Evolutionary conservation across 306 rosid species (phyloP).

Genomic region (Gynostemma pentaphyllum): DNA sequence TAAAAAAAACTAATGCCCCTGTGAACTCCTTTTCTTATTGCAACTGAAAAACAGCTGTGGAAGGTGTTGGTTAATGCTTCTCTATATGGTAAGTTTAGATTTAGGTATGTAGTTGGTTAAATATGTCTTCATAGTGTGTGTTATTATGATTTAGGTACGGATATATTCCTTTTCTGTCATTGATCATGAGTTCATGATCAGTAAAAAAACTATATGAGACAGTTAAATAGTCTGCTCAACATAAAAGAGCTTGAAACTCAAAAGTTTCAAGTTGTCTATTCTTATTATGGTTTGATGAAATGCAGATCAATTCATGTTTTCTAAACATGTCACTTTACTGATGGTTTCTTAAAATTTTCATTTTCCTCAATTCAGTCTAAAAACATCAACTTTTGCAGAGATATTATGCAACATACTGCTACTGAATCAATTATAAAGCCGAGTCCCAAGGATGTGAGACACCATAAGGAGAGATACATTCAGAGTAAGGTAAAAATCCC

Average conservation of each 20-base stretch:
- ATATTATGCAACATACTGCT: conserved; percentile 24
- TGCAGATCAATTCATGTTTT: not conserved
- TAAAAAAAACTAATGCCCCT: not conserved
- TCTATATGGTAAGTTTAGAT: no score
- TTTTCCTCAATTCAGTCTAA: not conserved
- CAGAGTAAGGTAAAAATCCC: conserved; percentile 65
- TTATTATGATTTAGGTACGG: not conserved
- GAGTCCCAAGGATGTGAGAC: conserved; percentile 43
- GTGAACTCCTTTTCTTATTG: not conserved
- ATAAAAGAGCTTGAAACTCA: not conserved
- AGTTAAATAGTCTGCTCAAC: no score
- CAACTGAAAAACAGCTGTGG: not conserved
- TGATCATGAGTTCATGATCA: not conserved
- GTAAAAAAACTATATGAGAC: no score
- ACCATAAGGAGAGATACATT: conserved; percentile 67
- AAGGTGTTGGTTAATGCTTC: no score
- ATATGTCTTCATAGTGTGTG: not conserved
- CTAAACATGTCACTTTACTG: not conserved
- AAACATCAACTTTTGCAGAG: conserved; percentile 29
- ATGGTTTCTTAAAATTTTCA: not conserved
- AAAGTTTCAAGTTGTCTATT: not conserved
- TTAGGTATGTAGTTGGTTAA: no score
- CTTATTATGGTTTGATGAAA: not conserved
- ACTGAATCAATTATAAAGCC: conserved; percentile 42
- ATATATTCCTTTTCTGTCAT: not conserved